phyloP scores from a whole-genome alignment of 2,329 filamentous ascomycete genomes.

The Aspergillus versicolor region DNA sequence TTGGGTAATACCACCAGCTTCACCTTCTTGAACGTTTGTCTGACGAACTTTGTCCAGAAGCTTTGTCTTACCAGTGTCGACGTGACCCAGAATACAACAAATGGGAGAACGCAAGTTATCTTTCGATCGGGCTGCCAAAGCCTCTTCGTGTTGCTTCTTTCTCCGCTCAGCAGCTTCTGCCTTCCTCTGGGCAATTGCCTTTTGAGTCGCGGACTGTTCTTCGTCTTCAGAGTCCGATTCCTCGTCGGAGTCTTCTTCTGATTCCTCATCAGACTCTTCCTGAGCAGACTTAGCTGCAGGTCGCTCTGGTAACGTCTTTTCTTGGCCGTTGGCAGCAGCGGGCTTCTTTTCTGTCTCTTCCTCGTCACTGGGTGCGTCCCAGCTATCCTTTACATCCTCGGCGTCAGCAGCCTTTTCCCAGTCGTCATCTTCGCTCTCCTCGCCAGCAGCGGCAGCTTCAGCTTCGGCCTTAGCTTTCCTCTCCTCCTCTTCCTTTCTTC shows the following conservation, averaged over 20 bases:
- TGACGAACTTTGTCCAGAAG: conserved; percentile 96
- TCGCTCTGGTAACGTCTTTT: conserved; percentile 13
- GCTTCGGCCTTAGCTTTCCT: conserved; percentile 76
- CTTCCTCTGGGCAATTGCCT: conserved; percentile 74
- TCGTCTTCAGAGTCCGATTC: conserved; percentile 70
- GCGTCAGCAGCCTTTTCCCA: conserved; percentile 82
- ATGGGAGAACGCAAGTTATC: conserved; percentile 96
- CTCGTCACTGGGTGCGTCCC: conserved; percentile 66
- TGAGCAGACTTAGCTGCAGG: conserved; percentile 25
- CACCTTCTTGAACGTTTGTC: conserved; percentile 97
- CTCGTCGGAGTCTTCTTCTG: conserved; percentile 54
- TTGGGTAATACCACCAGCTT: conserved; percentile 98
- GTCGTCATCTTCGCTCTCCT: conserved; percentile 65
- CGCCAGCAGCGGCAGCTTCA: conserved; percentile 58
- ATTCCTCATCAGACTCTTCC: conserved; percentile 30
- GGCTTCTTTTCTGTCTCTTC: conserved; percentile 57
- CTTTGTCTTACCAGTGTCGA: conserved; percentile 99
- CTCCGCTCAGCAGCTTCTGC: conserved; percentile 84
- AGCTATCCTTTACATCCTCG: conserved; percentile 85
- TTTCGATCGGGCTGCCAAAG: conserved; percentile 83
- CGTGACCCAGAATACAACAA: conserved; percentile 99
- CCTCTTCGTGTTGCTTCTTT: conserved; percentile 87
- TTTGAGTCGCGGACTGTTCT: conserved; percentile 68
- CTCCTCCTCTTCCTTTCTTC: conserved; percentile 69
- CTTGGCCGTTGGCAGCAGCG: conserved; percentile 16